These are phyloP conservation scores for Angomonas desouzai DNA, from an alignment of 208 protist genomes.

Conservation along the genomic window DNA sequence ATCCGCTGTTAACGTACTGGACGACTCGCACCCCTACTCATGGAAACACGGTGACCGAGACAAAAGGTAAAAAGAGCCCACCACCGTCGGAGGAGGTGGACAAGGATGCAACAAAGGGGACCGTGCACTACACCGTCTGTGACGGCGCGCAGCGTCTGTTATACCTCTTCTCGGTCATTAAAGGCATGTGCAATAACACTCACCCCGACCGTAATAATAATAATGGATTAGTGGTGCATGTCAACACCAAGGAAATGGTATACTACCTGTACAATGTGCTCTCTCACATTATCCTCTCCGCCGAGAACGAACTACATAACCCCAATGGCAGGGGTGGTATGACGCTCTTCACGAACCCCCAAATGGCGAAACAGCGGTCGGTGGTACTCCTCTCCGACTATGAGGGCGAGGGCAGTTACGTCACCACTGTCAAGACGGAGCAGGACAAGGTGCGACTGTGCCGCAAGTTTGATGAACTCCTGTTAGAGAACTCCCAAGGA, in stretches of 20 bases:
- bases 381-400: slow-evolving; percentile 59
- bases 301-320: neutral
- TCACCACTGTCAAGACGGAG: slow-evolving; percentile 17
- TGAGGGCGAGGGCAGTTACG: slow-evolving; percentile 47
- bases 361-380: neutral
- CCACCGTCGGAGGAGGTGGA: neutral
- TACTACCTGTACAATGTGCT: slow-evolving; percentile 57
- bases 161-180: slow-evolving; percentile 56
- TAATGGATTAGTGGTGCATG: slow-evolving; percentile 57
- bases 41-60: neutral
- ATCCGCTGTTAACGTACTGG: slow-evolving; percentile 16
- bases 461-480: slow-evolving; percentile 44
- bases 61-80: neutral
- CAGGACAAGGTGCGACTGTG: slow-evolving; percentile 32
- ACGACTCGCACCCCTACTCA: slow-evolving; percentile 13
- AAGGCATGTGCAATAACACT: slow-evolving; percentile 20
- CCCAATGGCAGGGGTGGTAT: neutral
- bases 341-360: neutral
- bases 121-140: slow-evolving; percentile 55
- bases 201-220: neutral
- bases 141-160: slow-evolving; percentile 57
- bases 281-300: slow-evolving; percentile 21
- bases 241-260: slow-evolving; percentile 56
- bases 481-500: slow-evolving; percentile 13
- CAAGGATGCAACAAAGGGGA: slow-evolving; percentile 17